Evolutionary conservation across 768 basidiomycete species (phyloP).

Genomic region (Amylocystis lapponica): DNA sequence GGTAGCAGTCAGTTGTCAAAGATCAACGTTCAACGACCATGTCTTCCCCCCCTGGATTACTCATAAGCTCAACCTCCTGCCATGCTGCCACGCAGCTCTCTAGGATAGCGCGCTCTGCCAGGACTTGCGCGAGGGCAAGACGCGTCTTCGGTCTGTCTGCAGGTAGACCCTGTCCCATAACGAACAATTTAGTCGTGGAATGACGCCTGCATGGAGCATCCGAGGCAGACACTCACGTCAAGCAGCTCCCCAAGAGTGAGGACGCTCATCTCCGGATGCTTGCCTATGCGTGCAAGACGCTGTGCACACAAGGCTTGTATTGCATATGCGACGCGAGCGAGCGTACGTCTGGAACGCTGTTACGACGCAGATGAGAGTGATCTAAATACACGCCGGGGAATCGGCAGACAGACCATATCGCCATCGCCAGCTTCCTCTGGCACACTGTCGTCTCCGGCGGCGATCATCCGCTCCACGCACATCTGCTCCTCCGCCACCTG

Average conservation of each 20-base stretch:
- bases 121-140: conserved; percentile 14
- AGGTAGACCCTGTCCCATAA: conserved; percentile 11
- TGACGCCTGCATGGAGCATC: too few species aligned
- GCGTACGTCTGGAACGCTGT: not conserved
- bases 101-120: conserved; percentile 21
- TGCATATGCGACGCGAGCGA: not conserved
- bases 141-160: conserved; percentile 8
- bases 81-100: conserved; percentile 17
- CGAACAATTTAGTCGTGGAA: not conserved
- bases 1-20: too few species aligned
- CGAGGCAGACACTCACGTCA: conserved; percentile 6
- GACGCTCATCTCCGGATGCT: conserved; percentile 3
- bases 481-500: not conserved
- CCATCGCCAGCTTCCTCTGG: not conserved
- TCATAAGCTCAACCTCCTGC: conserved; percentile 19
- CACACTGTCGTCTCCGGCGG: not conserved
- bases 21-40: too few species aligned
- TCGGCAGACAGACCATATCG: not conserved
- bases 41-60: too few species aligned
- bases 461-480: not conserved
- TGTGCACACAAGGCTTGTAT: conserved; percentile 5
- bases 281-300: conserved; percentile 6
- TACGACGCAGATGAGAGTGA: not conserved
- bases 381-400: not conserved
- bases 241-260: conserved; percentile 5